Base-by-base conservation (phyloP, 2,329 filamentous ascomycete species). In the Elsinoe australis region DNA sequence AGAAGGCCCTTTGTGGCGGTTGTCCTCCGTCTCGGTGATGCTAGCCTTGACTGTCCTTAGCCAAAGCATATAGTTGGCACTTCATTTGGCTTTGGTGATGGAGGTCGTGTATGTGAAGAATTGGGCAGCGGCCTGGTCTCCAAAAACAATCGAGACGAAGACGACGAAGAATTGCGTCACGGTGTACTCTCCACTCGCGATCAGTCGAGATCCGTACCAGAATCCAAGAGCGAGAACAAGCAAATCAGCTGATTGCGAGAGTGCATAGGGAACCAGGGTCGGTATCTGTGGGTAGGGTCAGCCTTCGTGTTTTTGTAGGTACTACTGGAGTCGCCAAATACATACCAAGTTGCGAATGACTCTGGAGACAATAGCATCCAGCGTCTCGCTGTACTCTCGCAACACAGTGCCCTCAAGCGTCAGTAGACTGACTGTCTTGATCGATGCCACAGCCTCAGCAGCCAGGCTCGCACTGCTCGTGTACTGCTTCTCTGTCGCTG, bases 61-160 rank as follows among this genome's bases (percentile, higher is more conserved):
- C 65, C 67, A 67, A 22, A 71, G 64, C 7, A 72, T 58, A 51
- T 71, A 71, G 51, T 73, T 71, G 3, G 69, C 64, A 1, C 57
- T 61, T 1, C 47, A 51, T n/a, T 52, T 55, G 6, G 58, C 64
- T 47, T 65, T 65, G 1, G 64, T 66, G 46, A 67, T 63, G 1
- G 57, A 58, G 1, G 54, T 62, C 55, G 59, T 78, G 54, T 84
- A 83, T 33, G 76, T 77, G 53, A 87, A 78, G 49, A 80, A 78
- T 52, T 82, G 75, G 0, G 81, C 83, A 0, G 82, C 80, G 0
- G 72, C 70, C 61, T 87, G 80, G 5, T 79, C 79, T 1, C 81
- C 81, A 53, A 85, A 76, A 21, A 85, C 75, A 6, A 83, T 72
- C 0, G 80, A 77, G 61, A 83, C 79, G 61, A 82, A 85, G 22